These are phyloP conservation scores for Penicillium sp. DNA, from an alignment of 2,329 filamentous ascomycete genomes.

Conservation along the genomic window DNA sequence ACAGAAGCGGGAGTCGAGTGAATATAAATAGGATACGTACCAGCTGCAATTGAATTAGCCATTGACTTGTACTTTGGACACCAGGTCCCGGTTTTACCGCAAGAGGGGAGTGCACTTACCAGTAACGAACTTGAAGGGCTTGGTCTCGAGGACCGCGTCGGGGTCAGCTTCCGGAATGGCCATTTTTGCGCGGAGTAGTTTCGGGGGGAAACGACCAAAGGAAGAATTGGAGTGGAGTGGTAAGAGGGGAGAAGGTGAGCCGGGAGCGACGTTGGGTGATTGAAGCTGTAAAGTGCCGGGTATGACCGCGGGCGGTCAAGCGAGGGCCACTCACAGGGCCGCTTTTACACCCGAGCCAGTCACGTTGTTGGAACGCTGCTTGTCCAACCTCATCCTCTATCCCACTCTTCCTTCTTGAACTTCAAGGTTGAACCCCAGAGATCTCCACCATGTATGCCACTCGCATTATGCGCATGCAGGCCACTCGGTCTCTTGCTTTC, in stretches of 20 bases:
- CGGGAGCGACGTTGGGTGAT: conserved; percentile 34
- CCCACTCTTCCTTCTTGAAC: conserved; percentile 17
- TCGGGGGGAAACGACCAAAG: conserved; percentile 18
- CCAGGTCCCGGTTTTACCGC: conserved; percentile 25
- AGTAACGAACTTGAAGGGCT: conserved; percentile 99
- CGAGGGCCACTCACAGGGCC: conserved; percentile 37
- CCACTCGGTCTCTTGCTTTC: conserved; percentile 49
- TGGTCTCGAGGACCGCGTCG: conserved; percentile 83
- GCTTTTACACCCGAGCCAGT: conserved; percentile 39
- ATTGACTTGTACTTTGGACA: conserved; percentile 33
- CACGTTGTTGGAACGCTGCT: conserved; percentile 25
- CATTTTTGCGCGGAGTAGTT: conserved; percentile 65
- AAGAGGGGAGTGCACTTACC: conserved; percentile 61
- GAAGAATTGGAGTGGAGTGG: conserved; percentile 21
- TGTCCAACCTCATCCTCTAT: conserved; percentile 22
- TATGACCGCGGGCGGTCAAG: conserved; percentile 42
- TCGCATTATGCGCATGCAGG: conserved; percentile 64
- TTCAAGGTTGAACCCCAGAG: conserved; percentile 7
- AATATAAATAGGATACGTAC: conserved; percentile 41
- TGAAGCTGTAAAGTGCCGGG: conserved; percentile 39
- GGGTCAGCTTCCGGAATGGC: conserved; percentile 63
- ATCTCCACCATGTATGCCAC: conserved; percentile 65
- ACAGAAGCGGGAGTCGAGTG: conserved; percentile 13
- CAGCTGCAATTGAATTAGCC: conserved; percentile 51
- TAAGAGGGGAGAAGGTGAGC: conserved; percentile 27